phyloP scores from a whole-genome alignment of 768 basidiomycete species.

The Russula foetens region DNA sequence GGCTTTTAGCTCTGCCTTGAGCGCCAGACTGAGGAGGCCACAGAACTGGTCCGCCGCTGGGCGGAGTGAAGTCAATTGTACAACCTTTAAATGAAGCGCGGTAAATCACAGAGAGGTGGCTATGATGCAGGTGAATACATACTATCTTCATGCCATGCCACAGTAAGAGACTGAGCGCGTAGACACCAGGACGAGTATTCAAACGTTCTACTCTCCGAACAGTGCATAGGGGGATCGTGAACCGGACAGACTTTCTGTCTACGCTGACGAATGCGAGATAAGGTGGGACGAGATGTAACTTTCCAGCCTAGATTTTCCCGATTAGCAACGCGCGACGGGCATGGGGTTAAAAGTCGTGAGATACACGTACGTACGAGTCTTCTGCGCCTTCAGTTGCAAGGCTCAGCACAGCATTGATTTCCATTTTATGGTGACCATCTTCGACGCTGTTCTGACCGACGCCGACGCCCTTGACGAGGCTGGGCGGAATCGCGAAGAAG shows the following conservation, averaged over 20 bases:
- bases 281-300: slow-evolving; percentile 79
- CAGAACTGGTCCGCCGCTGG: slow-evolving; percentile 95
- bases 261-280: slow-evolving; percentile 86
- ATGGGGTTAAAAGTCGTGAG: background rate
- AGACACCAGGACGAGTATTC: slow-evolving; percentile 89
- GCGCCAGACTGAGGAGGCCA: slow-evolving; percentile 74
- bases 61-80: slow-evolving; percentile 88
- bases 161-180: slow-evolving; percentile 88
- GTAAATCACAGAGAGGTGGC: background rate
- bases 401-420: slow-evolving; percentile 84
- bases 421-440: slow-evolving; percentile 58
- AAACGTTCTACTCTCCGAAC: slow-evolving; percentile 90
- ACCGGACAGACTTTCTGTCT: slow-evolving; percentile 86
- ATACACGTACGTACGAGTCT: slow-evolving; percentile 73
- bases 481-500: slow-evolving; percentile 78
- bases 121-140: slow-evolving; percentile 24
- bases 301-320: slow-evolving; percentile 64
- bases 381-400: slow-evolving; percentile 72
- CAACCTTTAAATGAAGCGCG: slow-evolving; percentile 45
- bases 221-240: slow-evolving; percentile 86
- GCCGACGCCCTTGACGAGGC: slow-evolving; percentile 14
- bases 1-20: slow-evolving; percentile 82
- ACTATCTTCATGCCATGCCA: slow-evolving; percentile 96
- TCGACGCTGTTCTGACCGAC: slow-evolving; percentile 23
- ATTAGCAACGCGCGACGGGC: background rate